phyloP scores from a whole-genome alignment of 805 yeast species.

The Kluyveromyces nonfermentans region DNA sequence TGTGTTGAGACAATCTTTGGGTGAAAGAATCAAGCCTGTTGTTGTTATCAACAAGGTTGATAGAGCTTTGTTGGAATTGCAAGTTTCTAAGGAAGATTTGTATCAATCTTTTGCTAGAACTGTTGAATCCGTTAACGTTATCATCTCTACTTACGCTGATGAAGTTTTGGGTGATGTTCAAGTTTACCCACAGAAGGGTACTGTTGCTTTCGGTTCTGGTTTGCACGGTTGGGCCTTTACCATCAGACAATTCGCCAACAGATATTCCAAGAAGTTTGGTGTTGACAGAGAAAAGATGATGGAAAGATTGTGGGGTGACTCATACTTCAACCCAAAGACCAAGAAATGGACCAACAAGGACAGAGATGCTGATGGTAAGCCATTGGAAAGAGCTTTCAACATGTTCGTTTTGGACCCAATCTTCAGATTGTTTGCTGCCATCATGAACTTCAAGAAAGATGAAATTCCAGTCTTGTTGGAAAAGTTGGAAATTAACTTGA shows the following conservation, averaged over 20 bases:
- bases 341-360: slow-evolving; percentile 98
- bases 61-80: slow-evolving; percentile 98
- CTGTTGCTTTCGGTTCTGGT: slow-evolving; percentile 99
- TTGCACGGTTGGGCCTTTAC: slow-evolving; percentile 99
- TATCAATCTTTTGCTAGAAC: slow-evolving; percentile 98
- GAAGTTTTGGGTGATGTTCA: slow-evolving; percentile 88
- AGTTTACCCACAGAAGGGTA: slow-evolving; percentile 98
- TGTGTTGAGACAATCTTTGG: slow-evolving; percentile 96
- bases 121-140: slow-evolving; percentile 98
- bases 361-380: slow-evolving; percentile 91
- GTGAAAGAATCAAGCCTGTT: slow-evolving; percentile 99
- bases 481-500: slow-evolving; percentile 87
- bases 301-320: slow-evolving; percentile 99
- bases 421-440: slow-evolving; percentile 91
- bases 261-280: slow-evolving; percentile 99
- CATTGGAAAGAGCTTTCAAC: slow-evolving; percentile 98
- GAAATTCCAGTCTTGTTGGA: slow-evolving; percentile 87
- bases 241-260: slow-evolving; percentile 94
- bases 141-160: slow-evolving; percentile 92
- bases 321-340: slow-evolving; percentile 99
- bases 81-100: slow-evolving; percentile 96
- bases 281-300: slow-evolving; percentile 96
- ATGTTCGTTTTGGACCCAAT: slow-evolving; percentile 98
- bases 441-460: slow-evolving; percentile 98
- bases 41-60: slow-evolving; percentile 98